These are phyloP conservation scores for Tagetes erecta DNA, from an alignment of 129 eudicot genomes.

Conservation along the genomic window DNA sequence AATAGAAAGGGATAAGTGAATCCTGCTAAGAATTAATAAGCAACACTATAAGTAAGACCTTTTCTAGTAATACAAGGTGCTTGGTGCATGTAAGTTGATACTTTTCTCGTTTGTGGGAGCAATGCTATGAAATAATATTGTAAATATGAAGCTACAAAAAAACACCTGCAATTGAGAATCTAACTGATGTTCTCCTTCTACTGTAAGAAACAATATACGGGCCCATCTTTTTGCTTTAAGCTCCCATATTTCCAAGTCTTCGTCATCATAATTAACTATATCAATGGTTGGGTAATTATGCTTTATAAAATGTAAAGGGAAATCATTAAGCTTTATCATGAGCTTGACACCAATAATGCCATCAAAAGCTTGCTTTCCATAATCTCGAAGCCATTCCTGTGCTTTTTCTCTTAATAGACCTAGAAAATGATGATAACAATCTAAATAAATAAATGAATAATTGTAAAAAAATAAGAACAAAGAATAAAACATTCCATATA, in stretches of 20 bases:
- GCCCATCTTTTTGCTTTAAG: slow-evolving; percentile 83
- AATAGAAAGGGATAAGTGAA: slow-evolving; percentile 20
- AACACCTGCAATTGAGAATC: slow-evolving; percentile 58
- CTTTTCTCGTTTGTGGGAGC: not conserved
- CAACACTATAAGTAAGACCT: slow-evolving; percentile 6
- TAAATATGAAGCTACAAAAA: slow-evolving; percentile 6
- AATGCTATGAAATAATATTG: not conserved
- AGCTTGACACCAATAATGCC: slow-evolving; percentile 32
- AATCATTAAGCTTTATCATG: slow-evolving; percentile 52
- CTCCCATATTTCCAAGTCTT: slow-evolving; percentile 79
- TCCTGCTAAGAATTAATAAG: not conserved
- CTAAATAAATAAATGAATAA: not conserved
- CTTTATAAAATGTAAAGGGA: slow-evolving; percentile 53
- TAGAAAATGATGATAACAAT: slow-evolving; percentile 25
- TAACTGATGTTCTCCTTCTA: slow-evolving; percentile 53
- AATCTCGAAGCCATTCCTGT: slow-evolving; percentile 67
- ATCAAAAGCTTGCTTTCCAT: slow-evolving; percentile 27
- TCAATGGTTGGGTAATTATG: slow-evolving; percentile 33
- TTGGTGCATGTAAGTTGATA: not conserved
- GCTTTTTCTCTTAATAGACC: slow-evolving; percentile 65
- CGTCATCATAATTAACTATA: slow-evolving; percentile 62
- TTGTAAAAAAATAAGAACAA: not conserved
- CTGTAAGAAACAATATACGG: slow-evolving; percentile 61
- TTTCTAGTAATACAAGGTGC: not conserved
- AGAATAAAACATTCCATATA: not conserved